Evolutionary conservation across 164 flowering plant species (phyloP).

Genomic region (Vitis amurensis): DNA sequence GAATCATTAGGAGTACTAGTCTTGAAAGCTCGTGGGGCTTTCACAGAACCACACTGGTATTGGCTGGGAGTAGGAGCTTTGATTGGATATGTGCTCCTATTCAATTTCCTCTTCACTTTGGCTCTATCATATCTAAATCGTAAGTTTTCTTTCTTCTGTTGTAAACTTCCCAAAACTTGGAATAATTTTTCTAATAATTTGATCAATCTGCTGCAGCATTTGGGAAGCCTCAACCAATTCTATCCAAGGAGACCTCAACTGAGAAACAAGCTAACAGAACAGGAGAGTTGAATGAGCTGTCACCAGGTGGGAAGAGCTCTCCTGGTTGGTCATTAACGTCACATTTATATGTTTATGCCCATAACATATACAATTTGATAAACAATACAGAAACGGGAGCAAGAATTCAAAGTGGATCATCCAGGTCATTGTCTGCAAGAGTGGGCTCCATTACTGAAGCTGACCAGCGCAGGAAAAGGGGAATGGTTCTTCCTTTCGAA

Average conservation of each 20-base stretch:
- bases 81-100: too few relatives aligned
- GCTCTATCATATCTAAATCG: too few relatives aligned
- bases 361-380: not conserved
- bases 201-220: too few relatives aligned
- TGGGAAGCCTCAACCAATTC: too few relatives aligned
- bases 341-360: not conserved
- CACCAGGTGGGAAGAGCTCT: not conserved
- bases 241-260: not conserved
- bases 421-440: slow-evolving; percentile 17
- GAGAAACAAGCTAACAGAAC: not conserved
- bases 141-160: too few relatives aligned
- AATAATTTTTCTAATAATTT: too few relatives aligned
- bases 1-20: slow-evolving; percentile 41
- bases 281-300: not conserved
- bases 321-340: too few relatives aligned
- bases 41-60: slow-evolving; percentile 46
- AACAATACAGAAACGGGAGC: slow-evolving; percentile 5
- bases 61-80: too few relatives aligned
- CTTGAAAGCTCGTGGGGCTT: slow-evolving; percentile 43
- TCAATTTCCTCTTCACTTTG: too few relatives aligned
- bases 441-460: slow-evolving; percentile 9
- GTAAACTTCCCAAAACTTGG: too few relatives aligned
- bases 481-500: slow-evolving; percentile 45
- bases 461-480: slow-evolving; percentile 13
- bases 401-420: not conserved